Evolutionary conservation across 192 early-diverging fungal species (phyloP), one percentile per base, ranked within the genome.

Genomic region (Allomyces javanicus): DNA sequence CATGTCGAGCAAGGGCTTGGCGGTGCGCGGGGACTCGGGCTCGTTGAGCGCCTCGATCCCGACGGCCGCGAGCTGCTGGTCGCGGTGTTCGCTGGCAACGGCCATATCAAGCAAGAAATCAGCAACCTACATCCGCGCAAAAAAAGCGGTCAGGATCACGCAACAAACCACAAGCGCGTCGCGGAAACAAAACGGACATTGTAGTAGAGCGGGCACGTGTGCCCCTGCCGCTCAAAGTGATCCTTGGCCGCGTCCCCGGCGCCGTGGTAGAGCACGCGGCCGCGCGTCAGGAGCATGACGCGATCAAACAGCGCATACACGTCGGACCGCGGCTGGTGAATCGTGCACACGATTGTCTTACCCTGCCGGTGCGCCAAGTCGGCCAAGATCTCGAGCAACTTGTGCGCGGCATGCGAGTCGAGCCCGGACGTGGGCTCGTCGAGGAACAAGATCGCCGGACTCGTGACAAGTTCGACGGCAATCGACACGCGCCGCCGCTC

Each of bases 381-480:
- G 11, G 88, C 86, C 27, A 94, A 78, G 26, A 80, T 85, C 74
- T 94, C 91, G n/a, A 96, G 83, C 0, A 96, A 90, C 77, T 91
- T 96, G 68, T 87, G 89, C 1, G 94, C 94, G 67, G 91, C 93
- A 74, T 88, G 93, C 27, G 91, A 79, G 71, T 96, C 94, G 44
- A 96, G 75, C 7, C 90, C 90, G 26, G 81, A 85, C 0, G 89
- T 89, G n/a, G 89, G 87, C 69, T 90, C 89, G 63, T 90, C 88
- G 45, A 76, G 75, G 72, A 82, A 75, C 67, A 80, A 63, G 11
- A 81, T 70, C 10, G 70, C 67, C 24, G 86, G 86, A 67, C 84
- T 76, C 9, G 78, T 83, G 1, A 82, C 79, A 23, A 85, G 68
- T 67, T 81, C 80, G 14, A 78, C 77, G 17, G 80, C 79, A 44